Evolutionary conservation across 805 yeast genomes (phyloP).

Genomic region (Cyberlindnera euphorbiiphila): DNA sequence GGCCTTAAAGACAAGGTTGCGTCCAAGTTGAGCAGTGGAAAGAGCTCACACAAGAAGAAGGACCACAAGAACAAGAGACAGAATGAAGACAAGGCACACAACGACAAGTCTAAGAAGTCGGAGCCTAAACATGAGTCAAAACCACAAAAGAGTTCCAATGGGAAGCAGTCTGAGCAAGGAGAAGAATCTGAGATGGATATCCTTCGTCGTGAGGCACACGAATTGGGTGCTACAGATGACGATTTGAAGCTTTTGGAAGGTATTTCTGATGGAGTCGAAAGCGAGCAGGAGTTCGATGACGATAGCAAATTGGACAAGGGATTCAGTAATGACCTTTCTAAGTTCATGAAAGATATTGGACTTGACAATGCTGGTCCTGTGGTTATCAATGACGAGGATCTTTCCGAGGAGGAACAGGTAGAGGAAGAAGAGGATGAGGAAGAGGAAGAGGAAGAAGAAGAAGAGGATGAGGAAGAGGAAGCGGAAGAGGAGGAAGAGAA

Average conservation of each 20-base stretch:
- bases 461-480: conserved; percentile 29
- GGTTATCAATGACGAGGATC: conserved; percentile 36
- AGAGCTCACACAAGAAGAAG: conserved; percentile 24
- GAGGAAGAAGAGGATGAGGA: conserved; percentile 27
- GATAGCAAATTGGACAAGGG: conserved; percentile 34
- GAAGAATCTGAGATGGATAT: conserved; percentile 5
- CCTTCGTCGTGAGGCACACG: conserved; percentile 69
- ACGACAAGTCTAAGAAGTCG: conserved; percentile 14
- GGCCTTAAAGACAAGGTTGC: conserved; percentile 65
- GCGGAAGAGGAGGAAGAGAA: conserved; percentile 25
- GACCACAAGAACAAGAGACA: conserved; percentile 21
- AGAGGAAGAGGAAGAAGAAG: conserved; percentile 26
- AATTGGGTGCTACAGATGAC: conserved; percentile 82
- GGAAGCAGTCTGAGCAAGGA: not conserved
- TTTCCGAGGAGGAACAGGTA: conserved; percentile 37
- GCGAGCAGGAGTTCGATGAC: conserved; percentile 35
- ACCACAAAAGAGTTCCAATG: conserved; percentile 2
- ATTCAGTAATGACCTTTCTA: conserved; percentile 51
- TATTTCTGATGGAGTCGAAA: conserved; percentile 46
- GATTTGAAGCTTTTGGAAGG: conserved; percentile 65
- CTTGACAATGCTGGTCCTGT: conserved; percentile 40
- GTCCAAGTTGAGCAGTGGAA: conserved; percentile 39
- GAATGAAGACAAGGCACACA: not conserved
- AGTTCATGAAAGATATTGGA: conserved; percentile 67
- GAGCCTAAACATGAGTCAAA: conserved; percentile 20